A percentile compares a stretch with the other conserved stretches of the same genome.
Conservation (phyloP, 2,329 filamentous ascomycete species). For the Aspergillus floridensis region DNA sequence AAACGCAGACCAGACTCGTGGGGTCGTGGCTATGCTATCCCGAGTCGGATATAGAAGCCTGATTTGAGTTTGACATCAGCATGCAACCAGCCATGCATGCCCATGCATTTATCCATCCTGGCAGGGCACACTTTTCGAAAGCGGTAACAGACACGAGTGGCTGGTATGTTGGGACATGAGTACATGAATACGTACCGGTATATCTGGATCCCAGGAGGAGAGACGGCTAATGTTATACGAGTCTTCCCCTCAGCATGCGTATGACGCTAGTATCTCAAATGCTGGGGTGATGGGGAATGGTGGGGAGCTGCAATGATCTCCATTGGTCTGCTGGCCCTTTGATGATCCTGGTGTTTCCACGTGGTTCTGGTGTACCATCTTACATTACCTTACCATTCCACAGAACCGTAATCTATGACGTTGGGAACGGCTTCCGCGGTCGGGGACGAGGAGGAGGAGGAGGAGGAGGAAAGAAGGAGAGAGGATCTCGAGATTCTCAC, state of each 20-base stretch:
- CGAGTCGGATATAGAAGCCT: background rate
- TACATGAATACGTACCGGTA: too few species aligned
- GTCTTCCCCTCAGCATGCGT: background rate
- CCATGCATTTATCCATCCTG: background rate
- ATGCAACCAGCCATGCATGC: background rate
- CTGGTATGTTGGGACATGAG: background rate
- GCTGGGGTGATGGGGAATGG: conserved; percentile 13
- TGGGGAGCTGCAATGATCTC: conserved; percentile 13
- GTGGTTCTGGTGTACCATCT: conserved; percentile 18
- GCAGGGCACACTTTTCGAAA: background rate
- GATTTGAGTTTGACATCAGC: background rate
- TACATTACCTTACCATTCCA: conserved; percentile 4
- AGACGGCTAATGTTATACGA: background rate
- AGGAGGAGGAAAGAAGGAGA: background rate
- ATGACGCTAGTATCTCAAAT: conserved; percentile 15
- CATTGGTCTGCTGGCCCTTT: conserved; percentile 15
- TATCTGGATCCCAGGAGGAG: background rate
- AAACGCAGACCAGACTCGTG: background rate
- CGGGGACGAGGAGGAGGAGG: background rate
- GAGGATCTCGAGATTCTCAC: background rate
- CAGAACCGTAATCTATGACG: background rate
- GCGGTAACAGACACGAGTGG: background rate
- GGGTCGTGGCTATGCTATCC: background rate
- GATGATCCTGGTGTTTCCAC: conserved; percentile 21
- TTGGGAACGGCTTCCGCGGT: background rate